These are phyloP conservation scores for Tricholoma furcatifolium DNA, from an alignment of 768 basidiomycete species.

Conservation along the genomic window DNA sequence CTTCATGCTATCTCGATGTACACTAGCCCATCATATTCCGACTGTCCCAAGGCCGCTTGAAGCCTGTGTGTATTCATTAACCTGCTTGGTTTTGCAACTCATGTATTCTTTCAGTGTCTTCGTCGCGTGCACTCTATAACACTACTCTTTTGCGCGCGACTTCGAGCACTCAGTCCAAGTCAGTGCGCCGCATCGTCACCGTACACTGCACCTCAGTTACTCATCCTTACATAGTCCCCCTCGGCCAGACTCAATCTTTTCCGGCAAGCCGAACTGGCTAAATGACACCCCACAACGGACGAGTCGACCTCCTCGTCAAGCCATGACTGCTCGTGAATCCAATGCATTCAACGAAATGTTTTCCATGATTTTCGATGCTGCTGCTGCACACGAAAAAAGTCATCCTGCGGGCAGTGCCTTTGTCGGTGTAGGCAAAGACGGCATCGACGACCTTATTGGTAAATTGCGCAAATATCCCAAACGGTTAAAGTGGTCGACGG, in stretches of 20 bases:
- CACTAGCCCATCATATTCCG: conserved; percentile 7
- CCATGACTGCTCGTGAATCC: conserved; percentile 69
- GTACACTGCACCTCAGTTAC: background rate
- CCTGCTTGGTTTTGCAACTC: background rate
- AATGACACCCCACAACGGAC: conserved; percentile 22
- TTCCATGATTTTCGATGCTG: conserved; percentile 63
- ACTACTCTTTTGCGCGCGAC: background rate
- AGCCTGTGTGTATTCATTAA: conserved; percentile 5
- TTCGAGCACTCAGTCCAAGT: background rate
- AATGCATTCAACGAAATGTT: conserved; percentile 74
- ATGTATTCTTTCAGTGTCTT: background rate
- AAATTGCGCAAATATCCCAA: conserved; percentile 54
- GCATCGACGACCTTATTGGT: conserved; percentile 51
- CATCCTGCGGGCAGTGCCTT: conserved; percentile 10
- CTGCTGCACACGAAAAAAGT: conserved; percentile 31
- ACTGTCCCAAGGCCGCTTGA: background rate
- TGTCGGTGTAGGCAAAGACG: conserved; percentile 22
- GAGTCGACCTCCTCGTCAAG: conserved; percentile 41
- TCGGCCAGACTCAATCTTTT: conserved; percentile 30
- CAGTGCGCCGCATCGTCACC: background rate
- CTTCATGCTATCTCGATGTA: conserved; percentile 16
- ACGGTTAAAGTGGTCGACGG: conserved; percentile 48
- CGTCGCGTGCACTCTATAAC: conserved; percentile 1
- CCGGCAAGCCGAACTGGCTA: conserved; percentile 43
- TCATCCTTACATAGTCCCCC: background rate